Evolutionary conservation across 2,329 filamentous ascomycete species (phyloP).

Genomic region (Hymenoscyphus infarciens): DNA sequence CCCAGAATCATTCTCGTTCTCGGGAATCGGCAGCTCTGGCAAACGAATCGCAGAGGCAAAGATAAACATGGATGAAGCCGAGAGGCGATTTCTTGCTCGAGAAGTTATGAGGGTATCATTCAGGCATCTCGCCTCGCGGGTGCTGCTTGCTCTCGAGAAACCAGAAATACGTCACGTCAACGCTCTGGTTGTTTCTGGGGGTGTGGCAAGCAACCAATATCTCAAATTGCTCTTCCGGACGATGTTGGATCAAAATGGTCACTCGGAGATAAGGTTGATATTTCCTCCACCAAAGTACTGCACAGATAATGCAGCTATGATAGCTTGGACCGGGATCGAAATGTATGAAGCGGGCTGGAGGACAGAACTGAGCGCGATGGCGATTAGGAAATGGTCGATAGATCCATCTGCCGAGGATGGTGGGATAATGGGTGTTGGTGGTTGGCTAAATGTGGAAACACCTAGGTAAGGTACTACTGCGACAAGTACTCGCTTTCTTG

Average conservation of each 20-base stretch:
- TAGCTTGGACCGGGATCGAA: slow-evolving; percentile 88
- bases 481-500: background rate
- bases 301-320: slow-evolving; percentile 97
- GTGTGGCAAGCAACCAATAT: slow-evolving; percentile 83
- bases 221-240: slow-evolving; percentile 62
- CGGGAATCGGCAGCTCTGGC: slow-evolving; percentile 64
- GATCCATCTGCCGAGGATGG: slow-evolving; percentile 58
- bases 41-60: slow-evolving; percentile 49
- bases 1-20: slow-evolving; percentile 62
- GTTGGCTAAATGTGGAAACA: slow-evolving; percentile 41
- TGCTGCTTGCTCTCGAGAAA: slow-evolving; percentile 63
- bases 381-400: slow-evolving; percentile 70
- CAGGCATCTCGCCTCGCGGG: slow-evolving; percentile 76
- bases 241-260: slow-evolving; percentile 64
- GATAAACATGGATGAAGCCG: slow-evolving; percentile 48
- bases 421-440: slow-evolving; percentile 61
- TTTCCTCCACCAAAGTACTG: slow-evolving; percentile 77
- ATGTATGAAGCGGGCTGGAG: slow-evolving; percentile 81
- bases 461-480: background rate
- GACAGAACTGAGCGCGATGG: slow-evolving; percentile 56
- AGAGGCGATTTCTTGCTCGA: slow-evolving; percentile 66
- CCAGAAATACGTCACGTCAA: slow-evolving; percentile 36
- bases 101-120: slow-evolving; percentile 79
- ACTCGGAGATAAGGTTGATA: slow-evolving; percentile 55
- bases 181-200: slow-evolving; percentile 80